Conservation (phyloP, 2,329 filamentous ascomycete species). For the Ceratocystis diversiconidia region DNA sequence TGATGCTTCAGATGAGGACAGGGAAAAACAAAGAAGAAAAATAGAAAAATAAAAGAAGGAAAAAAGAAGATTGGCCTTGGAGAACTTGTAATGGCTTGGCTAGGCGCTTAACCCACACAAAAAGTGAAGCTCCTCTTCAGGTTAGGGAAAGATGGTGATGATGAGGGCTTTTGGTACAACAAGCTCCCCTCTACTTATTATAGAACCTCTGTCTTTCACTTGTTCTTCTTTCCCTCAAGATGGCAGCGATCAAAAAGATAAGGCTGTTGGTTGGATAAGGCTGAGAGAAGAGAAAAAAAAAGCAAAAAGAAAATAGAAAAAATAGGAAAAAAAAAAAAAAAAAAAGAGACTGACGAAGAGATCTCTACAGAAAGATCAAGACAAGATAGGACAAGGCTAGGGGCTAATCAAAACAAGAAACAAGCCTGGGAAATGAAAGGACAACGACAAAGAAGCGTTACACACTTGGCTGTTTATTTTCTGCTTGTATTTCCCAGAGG, state of each 20-base stretch:
- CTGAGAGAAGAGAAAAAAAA: background rate
- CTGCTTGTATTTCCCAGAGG: background rate
- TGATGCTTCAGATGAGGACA: slow-evolving; percentile 4
- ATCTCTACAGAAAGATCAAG: background rate
- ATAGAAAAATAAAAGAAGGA: background rate
- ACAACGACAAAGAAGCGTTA: slow-evolving; percentile 4
- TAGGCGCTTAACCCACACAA: slow-evolving; percentile 7
- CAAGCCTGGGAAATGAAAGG: slow-evolving; percentile 2
- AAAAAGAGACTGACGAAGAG: background rate
- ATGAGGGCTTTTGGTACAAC: background rate
- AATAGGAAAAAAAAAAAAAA: background rate
- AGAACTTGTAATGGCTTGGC: slow-evolving; percentile 10
- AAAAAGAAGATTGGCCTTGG: background rate
- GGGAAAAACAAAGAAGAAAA: slow-evolving; percentile 1
- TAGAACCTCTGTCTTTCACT: background rate
- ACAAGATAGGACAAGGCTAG: background rate
- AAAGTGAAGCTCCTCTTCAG: background rate
- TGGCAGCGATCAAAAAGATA: background rate
- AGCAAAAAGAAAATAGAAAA: background rate
- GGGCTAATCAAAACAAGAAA: slow-evolving; percentile 3
- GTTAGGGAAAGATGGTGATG: background rate
- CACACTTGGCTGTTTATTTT: slow-evolving; percentile 1
- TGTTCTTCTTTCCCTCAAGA: background rate
- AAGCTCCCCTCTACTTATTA: background rate
- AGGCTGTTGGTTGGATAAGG: background rate